phyloP scores from a whole-genome alignment of 768 basidiomycete species.

The Clavaria fumosa region DNA sequence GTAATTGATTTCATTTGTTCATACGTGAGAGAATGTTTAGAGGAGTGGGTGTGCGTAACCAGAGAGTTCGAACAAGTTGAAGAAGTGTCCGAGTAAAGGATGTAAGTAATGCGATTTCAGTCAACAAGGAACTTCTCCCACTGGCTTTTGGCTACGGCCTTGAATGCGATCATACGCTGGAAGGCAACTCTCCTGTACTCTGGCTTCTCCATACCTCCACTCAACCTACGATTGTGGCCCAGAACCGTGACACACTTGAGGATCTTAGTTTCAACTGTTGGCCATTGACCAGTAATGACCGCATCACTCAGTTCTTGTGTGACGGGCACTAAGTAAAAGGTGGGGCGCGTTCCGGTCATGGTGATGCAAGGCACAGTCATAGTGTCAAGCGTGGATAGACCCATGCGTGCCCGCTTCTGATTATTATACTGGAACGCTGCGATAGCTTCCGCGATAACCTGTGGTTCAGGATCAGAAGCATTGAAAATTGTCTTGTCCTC shows the following conservation, averaged over 20 bases:
- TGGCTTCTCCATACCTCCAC: slow-evolving; percentile 6
- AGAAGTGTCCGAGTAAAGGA: too few relatives aligned
- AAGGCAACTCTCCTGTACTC: slow-evolving; percentile 4
- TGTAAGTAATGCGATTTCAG: too few relatives aligned
- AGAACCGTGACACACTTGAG: slow-evolving; percentile 5
- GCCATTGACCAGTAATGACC: slow-evolving; percentile 6
- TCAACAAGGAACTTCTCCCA: slow-evolving; percentile 5
- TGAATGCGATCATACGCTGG: slow-evolving; percentile 7
- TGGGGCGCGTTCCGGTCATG: slow-evolving; percentile 6
- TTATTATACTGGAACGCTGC: slow-evolving; percentile 20
- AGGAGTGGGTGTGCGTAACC: too few relatives aligned
- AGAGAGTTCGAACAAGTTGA: too few relatives aligned
- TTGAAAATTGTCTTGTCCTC: slow-evolving; percentile 8
- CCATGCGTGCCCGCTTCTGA: slow-evolving; percentile 2
- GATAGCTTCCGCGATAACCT: slow-evolving; percentile 19
- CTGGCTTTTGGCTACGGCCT: slow-evolving; percentile 1
- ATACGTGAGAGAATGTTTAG: too few relatives aligned
- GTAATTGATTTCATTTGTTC: too few relatives aligned
- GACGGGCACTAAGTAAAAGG: slow-evolving; percentile 7
- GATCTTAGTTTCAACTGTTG: slow-evolving; percentile 4
- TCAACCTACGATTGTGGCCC: slow-evolving; percentile 1
- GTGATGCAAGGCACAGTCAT: slow-evolving; percentile 8
- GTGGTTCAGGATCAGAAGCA: slow-evolving; percentile 15
- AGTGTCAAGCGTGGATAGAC: slow-evolving; percentile 3
- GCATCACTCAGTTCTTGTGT: slow-evolving; percentile 3